Conservation (phyloP, 2,329 filamentous ascomycete genomes). For the Phyllosticta citrichinensis region DNA sequence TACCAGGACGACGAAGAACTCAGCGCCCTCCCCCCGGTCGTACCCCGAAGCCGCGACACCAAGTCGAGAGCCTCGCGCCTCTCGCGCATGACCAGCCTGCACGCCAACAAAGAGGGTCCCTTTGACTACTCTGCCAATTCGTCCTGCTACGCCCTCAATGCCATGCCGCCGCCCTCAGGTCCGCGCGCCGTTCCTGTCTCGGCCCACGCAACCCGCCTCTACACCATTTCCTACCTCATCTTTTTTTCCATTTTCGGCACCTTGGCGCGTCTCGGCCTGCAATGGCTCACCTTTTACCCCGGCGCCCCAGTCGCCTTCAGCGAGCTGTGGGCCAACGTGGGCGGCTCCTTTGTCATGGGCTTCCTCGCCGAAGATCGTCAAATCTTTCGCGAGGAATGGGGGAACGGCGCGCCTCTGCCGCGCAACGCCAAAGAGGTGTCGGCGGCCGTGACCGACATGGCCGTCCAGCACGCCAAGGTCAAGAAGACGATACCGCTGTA, state of each 20-base stretch:
- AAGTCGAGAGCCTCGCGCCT: not conserved
- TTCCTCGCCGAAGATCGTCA: slow-evolving; percentile 71
- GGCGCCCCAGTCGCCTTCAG: slow-evolving; percentile 64
- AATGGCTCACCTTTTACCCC: slow-evolving; percentile 70
- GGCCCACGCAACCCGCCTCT: slow-evolving; percentile 28
- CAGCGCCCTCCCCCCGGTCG: slow-evolving; percentile 6
- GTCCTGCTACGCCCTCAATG: not conserved
- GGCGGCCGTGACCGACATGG: slow-evolving; percentile 22
- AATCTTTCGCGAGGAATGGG: slow-evolving; percentile 63
- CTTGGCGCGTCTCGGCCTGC: slow-evolving; percentile 68
- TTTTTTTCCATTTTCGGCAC: slow-evolving; percentile 81
- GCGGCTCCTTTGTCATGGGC: slow-evolving; percentile 72
- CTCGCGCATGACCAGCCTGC: not conserved
- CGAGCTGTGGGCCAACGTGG: slow-evolving; percentile 81
- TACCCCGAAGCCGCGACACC: slow-evolving; percentile 2
- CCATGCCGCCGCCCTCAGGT: not conserved
- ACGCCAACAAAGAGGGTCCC: not conserved
- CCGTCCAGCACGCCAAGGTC: slow-evolving; percentile 30
- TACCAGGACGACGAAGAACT: not conserved
- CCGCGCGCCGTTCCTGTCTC: not conserved
- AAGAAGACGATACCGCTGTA: slow-evolving; percentile 88
- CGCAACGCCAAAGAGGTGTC: slow-evolving; percentile 28
- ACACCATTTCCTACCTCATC: slow-evolving; percentile 71
- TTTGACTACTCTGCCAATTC: not conserved
- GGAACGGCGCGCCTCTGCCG: slow-evolving; percentile 32